phyloP scores from a whole-genome alignment of 2,329 filamentous ascomycete genomes.

The Aspergillus awamori region DNA sequence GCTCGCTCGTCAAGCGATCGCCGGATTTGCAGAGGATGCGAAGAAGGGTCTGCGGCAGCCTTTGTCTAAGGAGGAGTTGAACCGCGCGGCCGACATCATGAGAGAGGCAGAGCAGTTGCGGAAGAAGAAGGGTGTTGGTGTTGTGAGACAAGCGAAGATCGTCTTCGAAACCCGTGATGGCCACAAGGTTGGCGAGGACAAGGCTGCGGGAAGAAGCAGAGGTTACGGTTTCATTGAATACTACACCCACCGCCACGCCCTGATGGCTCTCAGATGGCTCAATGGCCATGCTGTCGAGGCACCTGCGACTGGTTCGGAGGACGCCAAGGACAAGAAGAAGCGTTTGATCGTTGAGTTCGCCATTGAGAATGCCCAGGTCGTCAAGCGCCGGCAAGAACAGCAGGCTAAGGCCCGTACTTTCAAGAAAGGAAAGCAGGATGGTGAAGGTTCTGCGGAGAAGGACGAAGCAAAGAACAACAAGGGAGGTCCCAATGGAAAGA shows the following conservation, averaged over 20 bases:
- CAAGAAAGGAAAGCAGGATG: constrained; percentile 19
- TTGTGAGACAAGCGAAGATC: constrained; percentile 91
- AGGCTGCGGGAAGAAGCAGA: constrained; percentile 78
- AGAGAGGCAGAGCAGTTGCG: constrained; percentile 77
- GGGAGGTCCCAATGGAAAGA: constrained; percentile 27
- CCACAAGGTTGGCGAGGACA: constrained; percentile 76
- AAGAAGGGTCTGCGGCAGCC: constrained; percentile 74
- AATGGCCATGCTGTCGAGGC: constrained; percentile 70
- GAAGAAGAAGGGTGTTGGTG: constrained; percentile 78
- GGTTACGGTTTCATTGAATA: constrained; percentile 99
- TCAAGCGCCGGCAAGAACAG: constrained; percentile 66
- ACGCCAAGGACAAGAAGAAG: constrained; percentile 72
- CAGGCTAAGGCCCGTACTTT: constrained; percentile 32
- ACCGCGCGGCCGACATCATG: constrained; percentile 77
- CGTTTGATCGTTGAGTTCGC: constrained; percentile 94
- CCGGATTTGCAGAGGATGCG: constrained; percentile 89
- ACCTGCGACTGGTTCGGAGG: constrained; percentile 35
- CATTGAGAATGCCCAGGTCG: constrained; percentile 95
- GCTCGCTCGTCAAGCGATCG: constrained; percentile 86
- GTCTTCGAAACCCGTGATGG: constrained; percentile 89
- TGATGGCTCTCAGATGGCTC: constrained; percentile 93
- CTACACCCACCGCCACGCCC: constrained; percentile 84
- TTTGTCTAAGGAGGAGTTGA: constrained; percentile 86
- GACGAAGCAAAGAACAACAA: constrained; percentile 23
- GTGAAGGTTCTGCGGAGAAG: constrained; percentile 25